A percentile compares a stretch with the other conserved stretches of the same genome.
phyloP scores from a whole-genome alignment of 2,329 filamentous ascomycete genomes.

The Apiospora sp. region DNA sequence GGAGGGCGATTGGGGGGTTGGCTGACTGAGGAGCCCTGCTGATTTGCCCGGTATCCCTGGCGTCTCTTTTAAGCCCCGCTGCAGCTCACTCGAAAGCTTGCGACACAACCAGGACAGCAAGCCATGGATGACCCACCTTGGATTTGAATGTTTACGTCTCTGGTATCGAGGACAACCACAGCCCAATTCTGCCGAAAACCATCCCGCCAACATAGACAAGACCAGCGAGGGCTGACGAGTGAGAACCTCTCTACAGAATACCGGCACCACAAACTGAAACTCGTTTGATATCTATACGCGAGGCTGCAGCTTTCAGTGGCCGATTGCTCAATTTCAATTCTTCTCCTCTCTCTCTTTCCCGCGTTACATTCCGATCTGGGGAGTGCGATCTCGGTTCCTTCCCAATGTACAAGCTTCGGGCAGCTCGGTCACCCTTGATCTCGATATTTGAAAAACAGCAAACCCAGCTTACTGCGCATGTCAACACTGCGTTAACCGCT shows the following conservation, averaged over 20 bases:
- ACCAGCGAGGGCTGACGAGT: constrained; percentile 2
- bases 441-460: constrained; percentile 7
- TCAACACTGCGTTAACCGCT: constrained; percentile 6
- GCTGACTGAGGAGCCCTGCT: background rate
- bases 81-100: constrained; percentile 3
- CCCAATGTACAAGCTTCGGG: constrained; percentile 14
- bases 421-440: constrained; percentile 13
- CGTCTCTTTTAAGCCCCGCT: constrained; percentile 1
- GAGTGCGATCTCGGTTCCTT: constrained; percentile 15
- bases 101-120: background rate
- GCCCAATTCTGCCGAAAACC: constrained; percentile 7
- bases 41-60: background rate
- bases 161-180: constrained; percentile 16
- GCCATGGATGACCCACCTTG: constrained; percentile 6
- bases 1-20: background rate
- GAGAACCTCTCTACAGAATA: background rate
- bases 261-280: constrained; percentile 4
- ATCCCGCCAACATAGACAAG: constrained; percentile 11
- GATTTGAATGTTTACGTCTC: constrained; percentile 7
- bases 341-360: background rate
- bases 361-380: constrained; percentile 18
- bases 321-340: background rate
- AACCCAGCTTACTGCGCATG: constrained; percentile 2
- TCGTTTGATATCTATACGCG: background rate
- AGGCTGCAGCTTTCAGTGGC: background rate